Conservation (phyloP, 1,284 basidiomycete species). For the Stereum hirsutum region DNA sequence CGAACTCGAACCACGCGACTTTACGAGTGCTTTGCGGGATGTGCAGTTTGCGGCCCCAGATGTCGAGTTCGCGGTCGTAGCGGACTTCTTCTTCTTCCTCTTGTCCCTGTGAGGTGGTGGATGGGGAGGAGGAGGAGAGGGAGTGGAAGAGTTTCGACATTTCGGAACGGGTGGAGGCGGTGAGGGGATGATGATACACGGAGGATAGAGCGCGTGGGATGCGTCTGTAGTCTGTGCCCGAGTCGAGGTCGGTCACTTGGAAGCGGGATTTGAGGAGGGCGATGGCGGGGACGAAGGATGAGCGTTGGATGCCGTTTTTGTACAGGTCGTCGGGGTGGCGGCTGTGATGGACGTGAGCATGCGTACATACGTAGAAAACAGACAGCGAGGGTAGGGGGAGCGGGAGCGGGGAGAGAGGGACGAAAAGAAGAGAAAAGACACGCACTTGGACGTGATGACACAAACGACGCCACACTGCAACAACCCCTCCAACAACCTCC, state of each 20-base stretch:
- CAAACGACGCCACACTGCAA: constrained; percentile 87
- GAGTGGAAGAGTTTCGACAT: constrained; percentile 80
- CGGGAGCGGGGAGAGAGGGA: constrained; percentile 3
- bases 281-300: constrained; percentile 95
- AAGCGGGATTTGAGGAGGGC: constrained; percentile 86
- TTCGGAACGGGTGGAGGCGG: constrained; percentile 55
- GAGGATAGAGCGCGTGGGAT: constrained; percentile 85
- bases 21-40: constrained; percentile 75
- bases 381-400: constrained; percentile 5
- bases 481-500: constrained; percentile 80
- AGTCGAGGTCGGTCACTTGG: constrained; percentile 87
- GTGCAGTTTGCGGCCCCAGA: constrained; percentile 82
- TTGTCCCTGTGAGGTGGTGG: too few relatives aligned
- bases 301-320: constrained; percentile 97
- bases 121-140: constrained; percentile 47
- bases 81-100: constrained; percentile 38
- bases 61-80: constrained; percentile 56
- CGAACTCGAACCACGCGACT: constrained; percentile 85
- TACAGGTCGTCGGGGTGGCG: constrained; percentile 97
- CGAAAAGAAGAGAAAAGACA: constrained; percentile 1
- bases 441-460: constrained; percentile 95
- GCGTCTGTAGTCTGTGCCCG: constrained; percentile 91
- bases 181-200: constrained; percentile 84
- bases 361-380: too few relatives aligned
- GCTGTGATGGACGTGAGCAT: constrained; percentile 36